Conservation (phyloP, 2,329 filamentous ascomycete genomes). For the Dactylellina cionopaga region DNA sequence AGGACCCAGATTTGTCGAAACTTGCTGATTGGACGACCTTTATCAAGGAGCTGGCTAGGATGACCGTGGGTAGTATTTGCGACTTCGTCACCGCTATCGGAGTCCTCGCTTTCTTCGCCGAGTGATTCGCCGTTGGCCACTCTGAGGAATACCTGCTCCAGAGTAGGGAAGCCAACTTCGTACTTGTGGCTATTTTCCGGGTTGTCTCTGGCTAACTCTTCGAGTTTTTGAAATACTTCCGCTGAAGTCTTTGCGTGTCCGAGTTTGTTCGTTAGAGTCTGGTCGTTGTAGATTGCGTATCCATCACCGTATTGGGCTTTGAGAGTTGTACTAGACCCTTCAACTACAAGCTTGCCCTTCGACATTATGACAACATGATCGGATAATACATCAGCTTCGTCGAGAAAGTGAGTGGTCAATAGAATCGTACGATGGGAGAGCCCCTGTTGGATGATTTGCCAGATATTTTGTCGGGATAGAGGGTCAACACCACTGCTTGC, state of each 20-base stretch:
- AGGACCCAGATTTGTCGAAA: constrained; percentile 76
- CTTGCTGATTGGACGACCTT: constrained; percentile 76
- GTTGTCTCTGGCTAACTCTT: constrained; percentile 69
- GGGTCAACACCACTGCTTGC: constrained; percentile 90
- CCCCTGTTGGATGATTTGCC: constrained; percentile 90
- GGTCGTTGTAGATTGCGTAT: constrained; percentile 80
- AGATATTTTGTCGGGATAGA: constrained; percentile 85
- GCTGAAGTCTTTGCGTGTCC: constrained; percentile 70
- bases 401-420: constrained; percentile 90
- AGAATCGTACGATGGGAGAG: constrained; percentile 83
- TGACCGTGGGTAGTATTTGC: constrained; percentile 2
- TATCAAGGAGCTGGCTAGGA: constrained; percentile 65
- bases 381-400: constrained; percentile 88
- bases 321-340: constrained; percentile 85
- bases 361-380: constrained; percentile 90
- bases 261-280: constrained; percentile 65
- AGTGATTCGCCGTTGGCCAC: constrained; percentile 66
- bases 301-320: constrained; percentile 85
- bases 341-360: constrained; percentile 80
- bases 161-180: constrained; percentile 85
- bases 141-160: constrained; percentile 91
- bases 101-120: constrained; percentile 35
- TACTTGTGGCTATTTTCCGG: constrained; percentile 75
- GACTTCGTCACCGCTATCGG: constrained; percentile 70
- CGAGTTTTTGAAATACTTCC: constrained; percentile 77